phyloP scores from a whole-genome alignment of 164 flowering plant genomes.

The Tinospora cordifolia region DNA sequence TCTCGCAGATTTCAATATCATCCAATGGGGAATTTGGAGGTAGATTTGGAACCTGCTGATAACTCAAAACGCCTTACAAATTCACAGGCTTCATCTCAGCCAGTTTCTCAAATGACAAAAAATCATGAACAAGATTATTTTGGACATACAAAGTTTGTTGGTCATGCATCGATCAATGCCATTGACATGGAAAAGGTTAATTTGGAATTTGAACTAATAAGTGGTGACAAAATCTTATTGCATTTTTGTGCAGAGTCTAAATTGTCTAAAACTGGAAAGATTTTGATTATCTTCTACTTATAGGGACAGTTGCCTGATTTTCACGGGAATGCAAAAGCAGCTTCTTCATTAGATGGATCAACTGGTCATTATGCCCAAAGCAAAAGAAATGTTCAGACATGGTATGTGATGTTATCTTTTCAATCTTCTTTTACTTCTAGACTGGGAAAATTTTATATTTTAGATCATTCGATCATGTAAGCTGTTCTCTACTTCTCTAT shows the following conservation, averaged over 20 bases:
- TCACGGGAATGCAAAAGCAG: constrained; percentile 35
- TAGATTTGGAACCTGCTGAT: constrained; percentile 37
- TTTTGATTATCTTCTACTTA: constrained; percentile 13
- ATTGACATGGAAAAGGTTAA: constrained; percentile 48
- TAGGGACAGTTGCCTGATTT: constrained; percentile 35
- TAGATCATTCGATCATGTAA: background rate
- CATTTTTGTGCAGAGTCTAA: background rate
- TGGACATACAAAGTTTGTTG: constrained; percentile 35
- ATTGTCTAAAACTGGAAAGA: background rate
- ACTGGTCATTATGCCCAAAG: constrained; percentile 25
- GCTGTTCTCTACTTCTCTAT: background rate
- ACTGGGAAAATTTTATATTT: background rate
- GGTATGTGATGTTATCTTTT: constrained; percentile 32
- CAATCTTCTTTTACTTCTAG: background rate
- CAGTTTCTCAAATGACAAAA: constrained; percentile 26
- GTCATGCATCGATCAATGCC: constrained; percentile 29
- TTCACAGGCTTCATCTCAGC: constrained; percentile 29
- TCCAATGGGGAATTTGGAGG: constrained; percentile 70
- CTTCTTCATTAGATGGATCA: constrained; percentile 35
- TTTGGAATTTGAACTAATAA: constrained; percentile 1
- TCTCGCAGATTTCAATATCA: constrained; percentile 72
- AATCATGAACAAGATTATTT: constrained; percentile 28
- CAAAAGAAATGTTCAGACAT: constrained; percentile 30
- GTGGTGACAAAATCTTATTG: background rate
- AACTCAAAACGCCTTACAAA: constrained; percentile 26